phyloP scores from a whole-genome alignment of 805 yeast genomes.

The Yarrowia bubula region DNA sequence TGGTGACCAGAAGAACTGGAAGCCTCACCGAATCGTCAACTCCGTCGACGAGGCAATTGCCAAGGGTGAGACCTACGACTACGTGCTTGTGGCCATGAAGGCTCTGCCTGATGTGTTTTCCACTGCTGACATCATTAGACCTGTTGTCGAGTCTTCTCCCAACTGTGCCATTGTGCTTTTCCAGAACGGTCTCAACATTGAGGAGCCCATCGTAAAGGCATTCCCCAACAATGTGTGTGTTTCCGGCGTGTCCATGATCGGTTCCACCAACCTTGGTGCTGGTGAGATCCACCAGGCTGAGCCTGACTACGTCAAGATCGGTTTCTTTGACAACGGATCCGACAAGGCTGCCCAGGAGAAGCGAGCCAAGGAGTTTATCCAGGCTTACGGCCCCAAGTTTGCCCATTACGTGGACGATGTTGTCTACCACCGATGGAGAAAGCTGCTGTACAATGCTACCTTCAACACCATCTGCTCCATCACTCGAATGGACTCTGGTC shows the following conservation, averaged over 20 bases:
- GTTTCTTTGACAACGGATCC: constrained; percentile 49
- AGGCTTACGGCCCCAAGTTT: constrained; percentile 46
- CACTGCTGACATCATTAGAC: constrained; percentile 51
- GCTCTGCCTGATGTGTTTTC: constrained; percentile 62
- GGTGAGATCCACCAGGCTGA: constrained; percentile 53
- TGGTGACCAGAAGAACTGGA: constrained; percentile 55
- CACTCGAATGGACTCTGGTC: constrained; percentile 58
- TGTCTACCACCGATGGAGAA: constrained; percentile 58
- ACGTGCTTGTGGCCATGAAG: constrained; percentile 59
- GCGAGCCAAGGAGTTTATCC: constrained; percentile 47
- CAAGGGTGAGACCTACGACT: constrained; percentile 49
- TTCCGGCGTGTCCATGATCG: constrained; percentile 65
- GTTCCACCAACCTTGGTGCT: constrained; percentile 50
- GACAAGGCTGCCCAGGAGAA: constrained; percentile 34
- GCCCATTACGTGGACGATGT: constrained; percentile 49
- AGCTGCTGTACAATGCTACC: constrained; percentile 67
- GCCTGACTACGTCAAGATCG: constrained; percentile 51
- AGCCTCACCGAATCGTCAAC: constrained; percentile 45
- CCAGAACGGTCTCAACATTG: constrained; percentile 68
- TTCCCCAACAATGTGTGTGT: constrained; percentile 53
- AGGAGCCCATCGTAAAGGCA: constrained; percentile 50
- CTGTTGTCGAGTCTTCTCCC: constrained; percentile 48
- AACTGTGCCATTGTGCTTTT: constrained; percentile 54
- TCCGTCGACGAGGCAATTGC: constrained; percentile 49
- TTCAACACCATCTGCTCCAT: constrained; percentile 62